These are phyloP conservation scores for Protomyces arabidopsidicola DNA, from an alignment of 1,139 yeast genomes.

Conservation along the genomic window DNA sequence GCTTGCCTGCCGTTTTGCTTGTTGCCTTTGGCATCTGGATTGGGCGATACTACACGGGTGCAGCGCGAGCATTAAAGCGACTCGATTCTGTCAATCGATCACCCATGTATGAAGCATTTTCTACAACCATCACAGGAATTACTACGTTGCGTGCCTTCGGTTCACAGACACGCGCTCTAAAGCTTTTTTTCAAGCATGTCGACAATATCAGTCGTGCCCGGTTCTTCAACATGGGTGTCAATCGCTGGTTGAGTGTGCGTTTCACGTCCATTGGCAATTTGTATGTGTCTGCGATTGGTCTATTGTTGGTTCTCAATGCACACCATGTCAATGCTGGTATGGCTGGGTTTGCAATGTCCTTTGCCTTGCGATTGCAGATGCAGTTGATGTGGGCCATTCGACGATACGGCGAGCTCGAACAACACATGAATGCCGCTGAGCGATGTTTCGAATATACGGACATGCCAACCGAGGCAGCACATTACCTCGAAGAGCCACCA, in stretches of 20 bases:
- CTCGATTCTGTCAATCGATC: conserved; percentile 84
- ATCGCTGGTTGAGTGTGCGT: conserved; percentile 88
- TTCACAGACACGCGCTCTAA: conserved; percentile 78
- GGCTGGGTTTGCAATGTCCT: conserved; percentile 90
- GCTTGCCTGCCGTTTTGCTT: conserved; percentile 64
- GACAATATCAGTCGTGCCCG: conserved; percentile 88
- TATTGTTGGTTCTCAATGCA: conserved; percentile 63
- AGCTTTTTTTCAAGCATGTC: conserved; percentile 70
- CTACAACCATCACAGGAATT: conserved; percentile 88
- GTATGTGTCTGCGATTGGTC: conserved; percentile 76
- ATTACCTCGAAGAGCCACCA: conserved; percentile 62
- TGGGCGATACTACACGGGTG: conserved; percentile 69
- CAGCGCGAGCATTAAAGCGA: conserved; percentile 89
- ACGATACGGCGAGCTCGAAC: conserved; percentile 81
- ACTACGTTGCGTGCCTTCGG: conserved; percentile 96
- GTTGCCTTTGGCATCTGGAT: conserved; percentile 60
- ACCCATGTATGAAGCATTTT: conserved; percentile 94
- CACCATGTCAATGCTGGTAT: conserved; percentile 80
- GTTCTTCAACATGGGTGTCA: conserved; percentile 91
- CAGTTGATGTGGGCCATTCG: conserved; percentile 92
- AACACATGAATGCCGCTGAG: conserved; percentile 96
- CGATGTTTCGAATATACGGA: conserved; percentile 71
- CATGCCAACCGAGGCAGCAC: conserved; percentile 82
- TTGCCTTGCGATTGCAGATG: conserved; percentile 85
- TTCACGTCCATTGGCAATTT: conserved; percentile 80